A percentile compares a stretch with the other conserved stretches of the same genome.
phyloP scores from a whole-genome alignment of 1,139 yeast species.

The Magnusiomyces ingens region DNA sequence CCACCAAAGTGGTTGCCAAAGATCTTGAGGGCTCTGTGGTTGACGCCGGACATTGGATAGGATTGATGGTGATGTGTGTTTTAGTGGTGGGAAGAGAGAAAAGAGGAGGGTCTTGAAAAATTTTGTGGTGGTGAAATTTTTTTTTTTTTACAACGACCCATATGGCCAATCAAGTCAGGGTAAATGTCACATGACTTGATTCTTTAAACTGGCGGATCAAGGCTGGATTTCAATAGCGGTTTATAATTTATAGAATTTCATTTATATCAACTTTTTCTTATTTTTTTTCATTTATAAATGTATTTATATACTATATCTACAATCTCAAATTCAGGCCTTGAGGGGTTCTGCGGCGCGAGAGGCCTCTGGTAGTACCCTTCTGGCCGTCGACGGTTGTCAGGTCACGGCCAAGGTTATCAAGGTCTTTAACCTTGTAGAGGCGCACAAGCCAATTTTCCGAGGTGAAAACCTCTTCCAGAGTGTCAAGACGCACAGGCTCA shows the following conservation, averaged over 20 bases:
- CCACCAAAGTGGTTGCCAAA: constrained; percentile 18
- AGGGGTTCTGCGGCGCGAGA: constrained; percentile 1
- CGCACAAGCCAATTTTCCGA: constrained; percentile 96
- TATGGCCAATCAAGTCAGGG: no score
- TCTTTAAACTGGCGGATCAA: no score
- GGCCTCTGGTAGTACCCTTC: constrained; percentile 1
- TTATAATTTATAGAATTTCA: no score
- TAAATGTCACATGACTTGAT: no score
- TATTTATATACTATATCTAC: background rate
- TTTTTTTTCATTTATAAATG: no score
- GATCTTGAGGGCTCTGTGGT: constrained; percentile 6
- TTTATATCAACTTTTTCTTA: no score
- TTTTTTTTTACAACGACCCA: no score
- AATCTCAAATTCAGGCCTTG: constrained; percentile 4
- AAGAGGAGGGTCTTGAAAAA: no score
- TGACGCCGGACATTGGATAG: background rate
- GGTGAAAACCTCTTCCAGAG: constrained; percentile 90
- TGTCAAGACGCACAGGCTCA: constrained; percentile 49
- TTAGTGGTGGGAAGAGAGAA: no score
- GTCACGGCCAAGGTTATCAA: constrained; percentile 82
- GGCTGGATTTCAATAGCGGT: no score
- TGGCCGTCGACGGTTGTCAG: constrained; percentile 19
- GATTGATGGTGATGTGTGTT: no score
- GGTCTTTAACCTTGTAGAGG: constrained; percentile 85
- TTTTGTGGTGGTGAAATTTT: background rate